Evolutionary conservation across 306 rosid species (phyloP).

Genomic region (Castanospermum australe): DNA sequence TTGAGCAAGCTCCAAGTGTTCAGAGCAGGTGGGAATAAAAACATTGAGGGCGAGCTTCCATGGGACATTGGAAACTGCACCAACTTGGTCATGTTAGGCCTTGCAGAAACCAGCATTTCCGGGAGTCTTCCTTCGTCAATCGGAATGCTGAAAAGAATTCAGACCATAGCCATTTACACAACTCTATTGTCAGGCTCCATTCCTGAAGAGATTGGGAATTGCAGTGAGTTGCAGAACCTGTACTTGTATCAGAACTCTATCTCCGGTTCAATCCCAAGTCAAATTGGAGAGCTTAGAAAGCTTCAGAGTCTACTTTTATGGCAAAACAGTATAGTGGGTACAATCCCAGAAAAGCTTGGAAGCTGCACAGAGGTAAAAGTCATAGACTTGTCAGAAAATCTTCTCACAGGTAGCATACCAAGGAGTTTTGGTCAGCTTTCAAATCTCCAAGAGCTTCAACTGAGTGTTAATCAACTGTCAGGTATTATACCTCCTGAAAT

Average conservation of each 20-base stretch:
- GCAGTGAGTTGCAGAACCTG: constrained; percentile 69
- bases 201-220: constrained; percentile 86
- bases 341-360: constrained; percentile 76
- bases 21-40: constrained; percentile 86
- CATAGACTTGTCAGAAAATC: constrained; percentile 79
- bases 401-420: constrained; percentile 79
- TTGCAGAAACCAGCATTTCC: constrained; percentile 88
- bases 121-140: constrained; percentile 85
- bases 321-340: constrained; percentile 80
- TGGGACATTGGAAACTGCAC: constrained; percentile 92
- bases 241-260: constrained; percentile 76
- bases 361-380: constrained; percentile 62
- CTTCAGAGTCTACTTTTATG: constrained; percentile 68
- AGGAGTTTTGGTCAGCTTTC: constrained; percentile 62
- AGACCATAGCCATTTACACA: constrained; percentile 73
- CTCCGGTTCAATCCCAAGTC: constrained; percentile 66
- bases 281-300: constrained; percentile 59
- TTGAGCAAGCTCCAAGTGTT: constrained; percentile 60
- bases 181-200: constrained; percentile 68
- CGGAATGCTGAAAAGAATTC: constrained; percentile 59
- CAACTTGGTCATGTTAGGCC: constrained; percentile 71
- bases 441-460: constrained; percentile 70
- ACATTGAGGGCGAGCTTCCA: constrained; percentile 76
- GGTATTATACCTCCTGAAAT: constrained; percentile 79
- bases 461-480: constrained; percentile 78